Conservation (phyloP, 2,329 filamentous ascomycete species). For the Pseudogymnoascus sp. region DNA sequence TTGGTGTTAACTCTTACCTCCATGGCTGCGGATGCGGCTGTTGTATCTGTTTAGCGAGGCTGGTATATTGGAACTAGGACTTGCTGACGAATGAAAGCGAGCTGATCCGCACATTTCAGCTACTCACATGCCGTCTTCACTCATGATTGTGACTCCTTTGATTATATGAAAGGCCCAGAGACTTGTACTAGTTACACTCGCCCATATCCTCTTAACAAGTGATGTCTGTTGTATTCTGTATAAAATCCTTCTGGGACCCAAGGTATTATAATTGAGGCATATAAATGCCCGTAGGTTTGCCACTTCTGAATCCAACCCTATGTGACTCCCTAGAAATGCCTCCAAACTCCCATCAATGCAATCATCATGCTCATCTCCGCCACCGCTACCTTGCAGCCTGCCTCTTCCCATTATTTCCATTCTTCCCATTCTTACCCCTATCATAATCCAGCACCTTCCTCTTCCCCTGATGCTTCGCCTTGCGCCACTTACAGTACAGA, state of each 20-base stretch:
- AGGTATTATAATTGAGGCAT: not conserved
- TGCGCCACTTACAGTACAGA: slow-evolving; percentile 57
- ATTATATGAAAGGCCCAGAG: not conserved
- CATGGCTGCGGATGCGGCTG: not conserved
- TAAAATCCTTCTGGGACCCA: not conserved
- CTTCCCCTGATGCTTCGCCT: slow-evolving; percentile 48
- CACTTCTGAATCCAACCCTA: not conserved
- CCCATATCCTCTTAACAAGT: not conserved
- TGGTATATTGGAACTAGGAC: slow-evolving; percentile 8
- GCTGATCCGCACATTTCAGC: slow-evolving; percentile 5
- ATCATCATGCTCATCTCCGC: not conserved
- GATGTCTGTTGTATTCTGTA: not conserved
- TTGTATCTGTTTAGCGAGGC: slow-evolving; percentile 9
- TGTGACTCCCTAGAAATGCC: not conserved
- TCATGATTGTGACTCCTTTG: slow-evolving; percentile 1
- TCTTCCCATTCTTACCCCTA: not conserved
- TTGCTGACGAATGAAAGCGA: slow-evolving; percentile 6
- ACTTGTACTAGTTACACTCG: not conserved
- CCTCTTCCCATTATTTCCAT: not conserved
- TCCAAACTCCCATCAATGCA: slow-evolving; percentile 3
- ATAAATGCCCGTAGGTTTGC: not conserved
- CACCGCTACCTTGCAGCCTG: not conserved
- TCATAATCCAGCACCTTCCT: slow-evolving; percentile 38
- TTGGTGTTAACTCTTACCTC: slow-evolving; percentile 1
- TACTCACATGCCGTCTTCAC: not conserved